These are phyloP conservation scores for Aspergillus indologenus DNA, from an alignment of 495 filamentous ascomycete species.

Conservation along the genomic window DNA sequence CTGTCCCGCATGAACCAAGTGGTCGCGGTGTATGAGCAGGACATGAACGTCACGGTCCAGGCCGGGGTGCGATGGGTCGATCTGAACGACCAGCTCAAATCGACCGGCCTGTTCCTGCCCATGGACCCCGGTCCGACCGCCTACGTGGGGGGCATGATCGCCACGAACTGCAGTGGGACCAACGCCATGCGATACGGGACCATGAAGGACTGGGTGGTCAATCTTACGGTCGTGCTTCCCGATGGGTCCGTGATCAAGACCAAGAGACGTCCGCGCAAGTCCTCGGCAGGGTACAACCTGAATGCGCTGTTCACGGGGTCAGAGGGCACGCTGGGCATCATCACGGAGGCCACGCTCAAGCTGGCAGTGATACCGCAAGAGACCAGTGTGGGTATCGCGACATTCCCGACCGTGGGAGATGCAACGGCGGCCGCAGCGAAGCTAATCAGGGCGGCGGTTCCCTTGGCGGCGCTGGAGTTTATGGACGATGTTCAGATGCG, in stretches of 20 bases:
- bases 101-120: conserved; percentile 74
- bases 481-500: conserved; percentile 86
- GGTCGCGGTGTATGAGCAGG: conserved; percentile 66
- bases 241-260: conserved; percentile 87
- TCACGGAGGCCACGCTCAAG: conserved; percentile 77
- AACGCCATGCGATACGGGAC: conserved; percentile 86
- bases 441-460: conserved; percentile 71
- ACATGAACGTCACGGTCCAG: conserved; percentile 31
- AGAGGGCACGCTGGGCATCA: conserved; percentile 78
- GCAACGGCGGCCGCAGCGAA: conserved; percentile 72
- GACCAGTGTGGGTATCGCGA: conserved; percentile 71
- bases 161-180: conserved; percentile 76
- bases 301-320: conserved; percentile 75
- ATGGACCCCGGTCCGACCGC: conserved; percentile 63
- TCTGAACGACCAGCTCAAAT: conserved; percentile 67
- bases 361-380: conserved; percentile 68
- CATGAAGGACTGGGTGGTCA: conserved; percentile 88
- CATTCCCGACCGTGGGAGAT: conserved; percentile 65
- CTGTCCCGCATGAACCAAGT: conserved; percentile 79
- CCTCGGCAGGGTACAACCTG: conserved; percentile 77
- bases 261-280: conserved; percentile 49
- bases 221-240: conserved; percentile 77
- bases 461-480: conserved; percentile 78
- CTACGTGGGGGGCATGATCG: conserved; percentile 86
- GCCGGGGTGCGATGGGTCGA: conserved; percentile 49